These are phyloP conservation scores for Ophiostoma sp. DNA, from an alignment of 2,329 filamentous ascomycete genomes.

Conservation along the genomic window DNA sequence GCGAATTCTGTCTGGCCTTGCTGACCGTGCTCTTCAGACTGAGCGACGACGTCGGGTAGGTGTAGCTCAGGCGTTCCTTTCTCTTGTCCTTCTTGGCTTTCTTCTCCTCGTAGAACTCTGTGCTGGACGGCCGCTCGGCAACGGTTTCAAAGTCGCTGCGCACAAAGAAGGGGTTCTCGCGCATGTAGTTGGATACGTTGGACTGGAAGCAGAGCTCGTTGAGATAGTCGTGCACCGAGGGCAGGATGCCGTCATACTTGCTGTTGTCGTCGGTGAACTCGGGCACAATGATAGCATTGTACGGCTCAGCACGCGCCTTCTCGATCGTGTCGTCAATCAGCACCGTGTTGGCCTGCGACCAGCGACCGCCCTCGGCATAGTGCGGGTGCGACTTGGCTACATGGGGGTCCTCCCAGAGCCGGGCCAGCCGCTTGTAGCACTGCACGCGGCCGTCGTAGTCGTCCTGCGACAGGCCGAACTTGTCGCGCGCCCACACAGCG, in stretches of 20 bases:
- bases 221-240: conserved; percentile 57
- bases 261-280: conserved; percentile 57
- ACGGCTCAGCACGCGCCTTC: conserved; percentile 78
- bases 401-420: conserved; percentile 58
- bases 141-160: neutral
- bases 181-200: conserved; percentile 61
- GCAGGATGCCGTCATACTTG: conserved; percentile 45
- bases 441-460: conserved; percentile 71
- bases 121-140: conserved; percentile 20
- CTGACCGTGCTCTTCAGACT: neutral
- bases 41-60: neutral
- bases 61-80: neutral
- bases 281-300: conserved; percentile 74
- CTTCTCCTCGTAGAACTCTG: conserved; percentile 2
- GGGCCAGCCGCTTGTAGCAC: conserved; percentile 79
- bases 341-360: conserved; percentile 82
- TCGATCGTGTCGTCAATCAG: conserved; percentile 78
- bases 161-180: conserved; percentile 43
- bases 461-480: conserved; percentile 57
- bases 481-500: conserved; percentile 72
- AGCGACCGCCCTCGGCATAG: conserved; percentile 37
- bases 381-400: conserved; percentile 45
- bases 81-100: neutral
- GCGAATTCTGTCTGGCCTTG: neutral
- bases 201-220: conserved; percentile 49